These are phyloP conservation scores for Corylus americana DNA, from an alignment of 306 rosid genomes.

Conservation along the genomic window DNA sequence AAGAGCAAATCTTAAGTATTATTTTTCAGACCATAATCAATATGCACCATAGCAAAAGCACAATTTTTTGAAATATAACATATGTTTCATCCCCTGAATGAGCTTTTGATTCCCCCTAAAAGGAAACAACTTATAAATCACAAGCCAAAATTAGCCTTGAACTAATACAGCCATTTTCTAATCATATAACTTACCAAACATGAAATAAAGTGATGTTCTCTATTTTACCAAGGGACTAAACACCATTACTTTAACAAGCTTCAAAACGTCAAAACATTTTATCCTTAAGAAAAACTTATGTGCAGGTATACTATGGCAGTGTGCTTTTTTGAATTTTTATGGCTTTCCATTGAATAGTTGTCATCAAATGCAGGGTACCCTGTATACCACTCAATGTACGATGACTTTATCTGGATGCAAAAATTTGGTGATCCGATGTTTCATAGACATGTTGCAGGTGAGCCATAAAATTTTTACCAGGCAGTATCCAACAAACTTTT, in stretches of 20 bases:
- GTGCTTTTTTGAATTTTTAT: neutral
- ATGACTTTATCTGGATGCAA: conserved; percentile 75
- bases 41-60: neutral
- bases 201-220: neutral
- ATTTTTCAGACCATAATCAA: neutral
- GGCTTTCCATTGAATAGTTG: neutral
- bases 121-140: neutral
- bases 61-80: neutral
- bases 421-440: conserved; percentile 76
- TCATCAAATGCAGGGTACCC: conserved; percentile 46
- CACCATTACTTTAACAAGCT: neutral
- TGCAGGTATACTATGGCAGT: neutral
- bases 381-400: conserved; percentile 72
- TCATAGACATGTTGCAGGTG: conserved; percentile 82
- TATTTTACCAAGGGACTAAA: neutral
- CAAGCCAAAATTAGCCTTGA: neutral
- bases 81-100: neutral
- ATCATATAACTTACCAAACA: neutral
- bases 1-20: neutral
- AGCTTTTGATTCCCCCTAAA: conserved; percentile 4
- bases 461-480: neutral
- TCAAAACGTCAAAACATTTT: neutral
- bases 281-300: neutral
- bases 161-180: neutral
- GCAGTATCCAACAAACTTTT: neutral